A percentile compares a stretch with the other conserved stretches of the same genome.
Conservation (phyloP, 371 early-diverging fungal genomes). For the Mortierella sp. region DNA sequence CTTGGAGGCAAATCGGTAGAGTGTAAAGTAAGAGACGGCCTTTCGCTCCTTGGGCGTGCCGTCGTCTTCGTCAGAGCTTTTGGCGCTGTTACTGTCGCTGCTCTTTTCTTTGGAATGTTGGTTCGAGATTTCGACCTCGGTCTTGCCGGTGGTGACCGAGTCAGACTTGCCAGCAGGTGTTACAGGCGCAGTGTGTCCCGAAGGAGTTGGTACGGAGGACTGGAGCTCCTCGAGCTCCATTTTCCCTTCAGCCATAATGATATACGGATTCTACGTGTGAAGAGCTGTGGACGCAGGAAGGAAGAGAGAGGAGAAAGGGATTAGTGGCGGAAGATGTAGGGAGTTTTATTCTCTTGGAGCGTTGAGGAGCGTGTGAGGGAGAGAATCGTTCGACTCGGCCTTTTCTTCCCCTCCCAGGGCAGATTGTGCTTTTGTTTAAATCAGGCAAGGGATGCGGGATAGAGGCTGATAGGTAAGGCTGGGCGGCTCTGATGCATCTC, state of each 20-base stretch:
- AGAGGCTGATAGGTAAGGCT: no score
- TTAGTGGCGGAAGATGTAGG: no score
- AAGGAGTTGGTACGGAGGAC: slow-evolving; percentile 1
- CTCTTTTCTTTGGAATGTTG: slow-evolving; percentile 37
- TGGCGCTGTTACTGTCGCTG: slow-evolving; percentile 18
- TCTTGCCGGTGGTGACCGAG: slow-evolving; percentile 12
- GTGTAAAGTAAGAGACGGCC: slow-evolving; percentile 55
- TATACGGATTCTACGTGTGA: neutral
- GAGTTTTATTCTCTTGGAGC: no score
- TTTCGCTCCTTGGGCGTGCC: slow-evolving; percentile 17
- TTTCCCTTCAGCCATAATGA: slow-evolving; percentile 40
- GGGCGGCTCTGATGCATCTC: no score
- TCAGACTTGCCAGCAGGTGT: neutral
- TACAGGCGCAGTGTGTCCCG: slow-evolving; percentile 2
- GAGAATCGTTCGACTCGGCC: no score
- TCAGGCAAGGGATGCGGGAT: no score
- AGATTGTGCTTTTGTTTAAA: no score
- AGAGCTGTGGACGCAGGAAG: neutral
- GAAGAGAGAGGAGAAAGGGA: neutral
- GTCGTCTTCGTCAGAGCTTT: slow-evolving; percentile 12
- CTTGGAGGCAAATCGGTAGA: slow-evolving; percentile 73
- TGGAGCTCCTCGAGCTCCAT: slow-evolving; percentile 50
- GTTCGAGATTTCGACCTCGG: slow-evolving; percentile 20
- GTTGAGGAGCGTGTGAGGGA: no score
- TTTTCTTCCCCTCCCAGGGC: no score